These are phyloP conservation scores for Botrytis sinoallii DNA, from an alignment of 2,329 filamentous ascomycete genomes.

Conservation along the genomic window DNA sequence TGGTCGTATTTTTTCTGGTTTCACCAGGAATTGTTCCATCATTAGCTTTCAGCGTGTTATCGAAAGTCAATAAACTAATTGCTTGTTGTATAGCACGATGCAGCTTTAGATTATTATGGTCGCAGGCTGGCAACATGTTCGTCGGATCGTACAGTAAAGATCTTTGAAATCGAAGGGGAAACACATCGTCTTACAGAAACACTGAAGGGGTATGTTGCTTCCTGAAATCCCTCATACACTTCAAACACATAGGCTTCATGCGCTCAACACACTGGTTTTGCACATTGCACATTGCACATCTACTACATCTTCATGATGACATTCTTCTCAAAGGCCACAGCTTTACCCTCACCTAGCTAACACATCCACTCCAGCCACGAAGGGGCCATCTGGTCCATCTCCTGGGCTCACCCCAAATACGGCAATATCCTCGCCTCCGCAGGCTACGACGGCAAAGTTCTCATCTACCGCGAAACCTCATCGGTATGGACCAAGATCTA, in stretches of 20 bases:
- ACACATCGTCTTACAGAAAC: constrained; percentile 87
- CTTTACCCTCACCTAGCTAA: background rate
- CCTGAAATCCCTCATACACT: background rate
- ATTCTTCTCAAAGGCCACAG: background rate
- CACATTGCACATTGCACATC: background rate
- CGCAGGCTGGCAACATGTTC: constrained; percentile 94
- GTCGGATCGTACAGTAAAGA: constrained; percentile 98
- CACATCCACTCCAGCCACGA: constrained; percentile 65
- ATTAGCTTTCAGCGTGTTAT: background rate
- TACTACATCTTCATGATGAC: background rate
- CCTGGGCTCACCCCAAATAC: constrained; percentile 98
- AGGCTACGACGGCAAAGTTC: constrained; percentile 94
- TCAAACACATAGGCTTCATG: background rate
- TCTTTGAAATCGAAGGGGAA: constrained; percentile 96
- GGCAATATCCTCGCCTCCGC: constrained; percentile 96
- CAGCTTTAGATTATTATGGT: constrained; percentile 97
- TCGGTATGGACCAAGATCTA: constrained; percentile 81
- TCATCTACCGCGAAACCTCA: constrained; percentile 91
- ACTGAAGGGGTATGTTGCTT: constrained; percentile 70
- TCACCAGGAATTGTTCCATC: background rate
- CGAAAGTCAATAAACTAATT: constrained; percentile 6
- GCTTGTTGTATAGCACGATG: constrained; percentile 75
- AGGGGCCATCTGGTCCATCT: constrained; percentile 95
- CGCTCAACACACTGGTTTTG: background rate
- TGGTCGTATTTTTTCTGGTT: background rate